Evolutionary conservation across 2,329 filamentous ascomycete genomes (phyloP), one percentile per base, ranked within the genome.

Genomic region (Colletotrichum falcatum): DNA sequence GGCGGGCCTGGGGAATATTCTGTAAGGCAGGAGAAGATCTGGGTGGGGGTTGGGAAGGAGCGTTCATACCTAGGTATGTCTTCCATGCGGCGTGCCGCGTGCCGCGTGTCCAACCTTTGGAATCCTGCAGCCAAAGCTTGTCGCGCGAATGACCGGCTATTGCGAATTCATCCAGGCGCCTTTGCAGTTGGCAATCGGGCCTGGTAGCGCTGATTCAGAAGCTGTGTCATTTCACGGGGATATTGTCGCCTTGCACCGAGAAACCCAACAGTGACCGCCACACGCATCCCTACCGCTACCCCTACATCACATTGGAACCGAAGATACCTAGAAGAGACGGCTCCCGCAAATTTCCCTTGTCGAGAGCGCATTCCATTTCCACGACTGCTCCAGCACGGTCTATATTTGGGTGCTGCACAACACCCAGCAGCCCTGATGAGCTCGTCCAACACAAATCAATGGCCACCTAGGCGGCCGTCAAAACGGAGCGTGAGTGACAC

Each of bases 401-500:
- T 26, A 59, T 35, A 48, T 58, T 55, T 68, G 68, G 68, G 68
- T 68, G 71, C 61, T 72, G 70, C 65, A 70, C 65, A 66, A 61
- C 62, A 60, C 65, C 62, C 65, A 44, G 56, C 65, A 44, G 56
- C 61, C 70, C 60, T 72, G 62, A 73, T 73, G 72, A 73, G 70
- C 72, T 73, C 72, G 53, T 66, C 72, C 58, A 63, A 65, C 56
- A 66, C 35, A 20, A 71, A 54, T 28, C 72, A 66, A 64, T 84
- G 82, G 83, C 82, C 82, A 68, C 82, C 83, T 55, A 79, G 77
- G 62, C 79, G 84, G 66, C 81, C 80, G 28, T 85, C 83, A 33
- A 83, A 84, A 77, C 79, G 85, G 76, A 85, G 77, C 74, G 85
- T 86, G 76, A 70, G 83, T 77, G 71, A 20, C 44, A 11, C 5